phyloP scores from a whole-genome alignment of 2,329 filamentous ascomycete species.

The Emmonsiellopsis sp. region DNA sequence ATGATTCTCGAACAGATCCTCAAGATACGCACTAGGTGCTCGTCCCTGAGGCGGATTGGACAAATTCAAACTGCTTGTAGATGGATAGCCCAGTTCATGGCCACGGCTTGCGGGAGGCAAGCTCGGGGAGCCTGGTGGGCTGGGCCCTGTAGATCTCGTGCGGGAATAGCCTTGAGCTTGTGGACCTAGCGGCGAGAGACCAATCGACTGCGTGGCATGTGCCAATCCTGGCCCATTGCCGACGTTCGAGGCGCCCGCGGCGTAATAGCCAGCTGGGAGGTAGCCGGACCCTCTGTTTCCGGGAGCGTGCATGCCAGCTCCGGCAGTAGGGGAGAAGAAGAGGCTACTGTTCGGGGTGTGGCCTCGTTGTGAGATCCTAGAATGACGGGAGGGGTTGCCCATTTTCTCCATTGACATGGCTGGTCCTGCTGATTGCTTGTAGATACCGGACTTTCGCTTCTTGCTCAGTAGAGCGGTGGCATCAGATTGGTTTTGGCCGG shows the following conservation, averaged over 20 bases:
- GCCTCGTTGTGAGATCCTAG: conserved; percentile 25
- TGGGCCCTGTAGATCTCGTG: conserved; percentile 40
- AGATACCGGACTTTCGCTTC: conserved; percentile 20
- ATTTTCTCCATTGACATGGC: conserved; percentile 48
- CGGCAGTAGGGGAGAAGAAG: conserved; percentile 92
- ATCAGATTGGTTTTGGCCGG: conserved; percentile 60
- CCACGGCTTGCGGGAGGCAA: conserved; percentile 36
- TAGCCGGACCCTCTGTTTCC: conserved; percentile 64
- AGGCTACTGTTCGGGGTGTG: conserved; percentile 59
- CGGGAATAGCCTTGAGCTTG: conserved; percentile 46
- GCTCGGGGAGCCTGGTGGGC: conserved; percentile 57
- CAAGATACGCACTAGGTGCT: conserved; percentile 79
- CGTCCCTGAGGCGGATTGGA: conserved; percentile 58
- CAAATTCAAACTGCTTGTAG: conserved; percentile 53
- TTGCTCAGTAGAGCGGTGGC: conserved; percentile 47
- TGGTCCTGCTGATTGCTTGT: conserved; percentile 24
- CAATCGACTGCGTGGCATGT: conserved; percentile 37
- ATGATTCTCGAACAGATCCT: conserved; percentile 79
- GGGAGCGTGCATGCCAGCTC: conserved; percentile 45
- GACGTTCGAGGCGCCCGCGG: conserved; percentile 51
- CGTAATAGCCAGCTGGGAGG: conserved; percentile 85
- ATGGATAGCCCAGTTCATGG: conserved; percentile 20
- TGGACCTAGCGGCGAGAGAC: conserved; percentile 51
- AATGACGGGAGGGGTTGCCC: conserved; percentile 22
- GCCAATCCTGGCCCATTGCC: conserved; percentile 27